Percentiles rank a stretch among this genome's conserved stretches.
phyloP scores from a whole-genome alignment of 352 stramenopile species.

The Globisporangium perplexum region DNA sequence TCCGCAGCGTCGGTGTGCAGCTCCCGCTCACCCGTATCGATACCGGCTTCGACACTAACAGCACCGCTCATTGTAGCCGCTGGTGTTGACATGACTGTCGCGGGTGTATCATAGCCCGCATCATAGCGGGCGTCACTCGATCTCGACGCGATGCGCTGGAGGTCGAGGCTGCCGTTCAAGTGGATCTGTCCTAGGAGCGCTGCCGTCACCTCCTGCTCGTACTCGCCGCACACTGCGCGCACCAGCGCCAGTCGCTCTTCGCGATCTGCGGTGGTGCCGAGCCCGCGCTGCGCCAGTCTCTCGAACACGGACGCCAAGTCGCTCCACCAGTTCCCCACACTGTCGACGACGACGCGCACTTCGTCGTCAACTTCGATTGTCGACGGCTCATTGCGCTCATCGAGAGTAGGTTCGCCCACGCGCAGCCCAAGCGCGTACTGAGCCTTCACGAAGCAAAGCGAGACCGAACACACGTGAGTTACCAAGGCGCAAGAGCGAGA shows the following conservation, averaged over 20 bases:
- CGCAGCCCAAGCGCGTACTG: slow-evolving; percentile 9
- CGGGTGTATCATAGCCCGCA: background rate
- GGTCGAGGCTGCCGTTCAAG: slow-evolving; percentile 34
- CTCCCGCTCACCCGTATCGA: no score
- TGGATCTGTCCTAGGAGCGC: slow-evolving; percentile 28
- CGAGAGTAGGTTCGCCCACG: slow-evolving; percentile 1
- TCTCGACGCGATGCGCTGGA: background rate
- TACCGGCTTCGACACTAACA: background rate
- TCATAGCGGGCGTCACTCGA: background rate
- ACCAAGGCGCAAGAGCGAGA: background rate
- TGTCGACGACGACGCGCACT: slow-evolving; percentile 26
- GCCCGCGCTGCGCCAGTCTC: slow-evolving; percentile 19
- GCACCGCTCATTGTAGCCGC: background rate
- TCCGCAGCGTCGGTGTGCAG: slow-evolving; percentile 5
- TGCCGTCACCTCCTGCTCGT: slow-evolving; percentile 21
- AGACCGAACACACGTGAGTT: background rate
- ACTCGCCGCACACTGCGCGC: slow-evolving; percentile 33
- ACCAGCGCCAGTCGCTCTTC: slow-evolving; percentile 38
- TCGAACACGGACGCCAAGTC: slow-evolving; percentile 44
- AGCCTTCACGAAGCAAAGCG: background rate
- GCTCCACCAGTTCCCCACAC: slow-evolving; percentile 65
- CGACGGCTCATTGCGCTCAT: background rate
- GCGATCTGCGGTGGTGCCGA: slow-evolving; percentile 11
- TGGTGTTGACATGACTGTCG: background rate
- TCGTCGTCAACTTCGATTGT: slow-evolving; percentile 14